A percentile compares a stretch with the other conserved stretches of the same genome.
Evolutionary conservation across 2,329 filamentous ascomycete genomes (phyloP).

Genomic region (Emergomyces africanus): DNA sequence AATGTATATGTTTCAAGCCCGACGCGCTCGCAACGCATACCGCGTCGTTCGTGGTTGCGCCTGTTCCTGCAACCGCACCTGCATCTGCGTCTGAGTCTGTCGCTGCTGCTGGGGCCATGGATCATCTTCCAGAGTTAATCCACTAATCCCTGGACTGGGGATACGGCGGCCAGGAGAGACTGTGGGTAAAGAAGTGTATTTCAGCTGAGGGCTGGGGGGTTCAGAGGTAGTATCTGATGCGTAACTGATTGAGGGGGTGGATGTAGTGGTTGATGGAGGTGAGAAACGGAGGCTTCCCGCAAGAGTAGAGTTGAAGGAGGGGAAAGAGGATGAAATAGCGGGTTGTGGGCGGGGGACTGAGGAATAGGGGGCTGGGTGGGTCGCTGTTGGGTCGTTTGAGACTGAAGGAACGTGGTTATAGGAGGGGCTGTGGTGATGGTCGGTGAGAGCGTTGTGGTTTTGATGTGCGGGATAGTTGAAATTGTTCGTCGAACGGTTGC

Average conservation of each 20-base stretch:
- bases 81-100: not conserved
- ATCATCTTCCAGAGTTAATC: constrained; percentile 5
- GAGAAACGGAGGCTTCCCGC: constrained; percentile 8
- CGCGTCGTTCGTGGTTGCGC: not conserved
- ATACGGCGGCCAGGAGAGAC: not conserved
- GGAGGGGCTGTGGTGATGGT: not conserved
- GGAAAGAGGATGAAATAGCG: constrained; percentile 2
- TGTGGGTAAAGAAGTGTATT: constrained; percentile 2
- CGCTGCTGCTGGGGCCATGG: not conserved
- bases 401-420: not conserved
- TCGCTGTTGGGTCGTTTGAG: constrained; percentile 3
- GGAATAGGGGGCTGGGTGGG: constrained; percentile 4
- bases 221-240: constrained; percentile 10
- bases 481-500: not conserved
- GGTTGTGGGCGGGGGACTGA: constrained; percentile 4
- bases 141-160: constrained; percentile 8
- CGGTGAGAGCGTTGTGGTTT: not conserved
- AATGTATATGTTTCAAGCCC: not conserved
- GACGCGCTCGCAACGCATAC: not conserved
- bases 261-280: constrained; percentile 5
- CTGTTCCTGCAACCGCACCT: not conserved
- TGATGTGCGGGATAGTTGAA: not conserved
- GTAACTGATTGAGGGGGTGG: constrained; percentile 10
- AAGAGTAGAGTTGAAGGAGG: constrained; percentile 10
- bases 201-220: constrained; percentile 7